A percentile compares a stretch with the other conserved stretches of the same genome.
Evolutionary conservation across 208 protist species (phyloP).

Genomic region (Porcisia hertigi): DNA sequence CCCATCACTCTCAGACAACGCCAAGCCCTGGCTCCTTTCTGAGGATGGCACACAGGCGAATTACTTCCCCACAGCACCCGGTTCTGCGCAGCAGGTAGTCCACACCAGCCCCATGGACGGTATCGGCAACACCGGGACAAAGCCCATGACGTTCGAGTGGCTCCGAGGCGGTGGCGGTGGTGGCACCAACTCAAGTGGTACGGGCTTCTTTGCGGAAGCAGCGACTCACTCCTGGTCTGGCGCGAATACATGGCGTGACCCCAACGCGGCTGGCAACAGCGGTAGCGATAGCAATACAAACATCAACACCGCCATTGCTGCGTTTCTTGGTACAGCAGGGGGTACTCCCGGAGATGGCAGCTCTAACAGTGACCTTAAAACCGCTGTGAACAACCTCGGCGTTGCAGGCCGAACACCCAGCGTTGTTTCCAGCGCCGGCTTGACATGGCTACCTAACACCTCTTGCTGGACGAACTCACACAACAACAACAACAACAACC

Average conservation of each 20-base stretch:
- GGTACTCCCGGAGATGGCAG: neutral
- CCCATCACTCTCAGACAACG: constrained; percentile 4
- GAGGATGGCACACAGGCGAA: constrained; percentile 7
- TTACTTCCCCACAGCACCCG: constrained; percentile 2
- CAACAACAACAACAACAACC: constrained; percentile 19
- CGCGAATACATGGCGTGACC: constrained; percentile 19
- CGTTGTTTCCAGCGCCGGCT: neutral
- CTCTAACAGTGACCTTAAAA: neutral
- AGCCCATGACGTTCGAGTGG: constrained; percentile 20
- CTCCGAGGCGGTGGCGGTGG: constrained; percentile 7
- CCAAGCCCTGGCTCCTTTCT: constrained; percentile 25
- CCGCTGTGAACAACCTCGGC: no score
- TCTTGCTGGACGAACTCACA: constrained; percentile 10
- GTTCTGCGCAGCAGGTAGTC: neutral
- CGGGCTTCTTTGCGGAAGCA: constrained; percentile 3
- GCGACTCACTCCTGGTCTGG: constrained; percentile 15
- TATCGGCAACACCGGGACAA: neutral
- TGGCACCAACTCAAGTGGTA: neutral
- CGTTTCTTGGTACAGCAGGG: constrained; percentile 3
- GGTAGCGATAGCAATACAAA: neutral
- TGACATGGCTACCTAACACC: constrained; percentile 26
- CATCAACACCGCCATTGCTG: constrained; percentile 6
- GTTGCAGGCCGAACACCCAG: neutral
- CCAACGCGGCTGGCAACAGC: neutral
- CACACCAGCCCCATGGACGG: neutral